Base-by-base conservation (phyloP, 2,329 filamentous ascomycete species). In the Pseudogymnoascus sp. region DNA sequence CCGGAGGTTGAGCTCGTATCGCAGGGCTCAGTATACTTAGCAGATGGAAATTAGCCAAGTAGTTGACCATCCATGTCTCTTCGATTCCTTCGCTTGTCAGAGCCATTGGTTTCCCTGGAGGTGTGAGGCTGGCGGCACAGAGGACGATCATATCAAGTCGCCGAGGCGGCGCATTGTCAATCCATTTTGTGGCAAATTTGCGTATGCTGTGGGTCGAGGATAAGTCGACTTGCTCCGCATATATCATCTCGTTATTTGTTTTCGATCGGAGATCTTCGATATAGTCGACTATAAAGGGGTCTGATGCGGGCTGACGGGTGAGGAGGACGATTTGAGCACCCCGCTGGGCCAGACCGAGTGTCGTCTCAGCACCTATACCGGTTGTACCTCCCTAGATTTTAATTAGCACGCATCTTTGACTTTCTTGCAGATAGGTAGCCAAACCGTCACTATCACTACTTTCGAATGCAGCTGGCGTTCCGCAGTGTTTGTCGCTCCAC, bases 151-250 rank as follows among this genome's bases (percentile, higher is more conserved):
- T 93, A 75, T 99, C 95, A 6, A 99, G 79, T 59, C 96, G 82
- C 63, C 96, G 83, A 7, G 93, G 91, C 2, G 95, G 93, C 21
- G 90, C 85, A 75, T 97, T 97, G 75, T 99, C 93, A 68, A 99
- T 91, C 93, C 96, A 99, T 78, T 91, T 93, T 0, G 95, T 99
- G 11, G 95, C 95, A 74, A 99, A 99, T 66, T 88, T 83, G 40
- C 95, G 89, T 70, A 99, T 88, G 74, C 90, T 96, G 74, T 96
- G 86, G n/a, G 99, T 80, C 15, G 89, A 93, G 11, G 88, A 79
- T 29, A 99, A 84, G 72, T 99, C 92, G 70, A 96, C 91, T 76
- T 96, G 90, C 75, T 99, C 95, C 65, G 95, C 92, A 71, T 96
- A 97, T 69, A 99, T 91, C 72, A 99, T 82, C 64, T 93, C 82